These are phyloP conservation scores for Microthlaspi erraticum DNA, from an alignment of 345 rosid species.

Conservation along the genomic window DNA sequence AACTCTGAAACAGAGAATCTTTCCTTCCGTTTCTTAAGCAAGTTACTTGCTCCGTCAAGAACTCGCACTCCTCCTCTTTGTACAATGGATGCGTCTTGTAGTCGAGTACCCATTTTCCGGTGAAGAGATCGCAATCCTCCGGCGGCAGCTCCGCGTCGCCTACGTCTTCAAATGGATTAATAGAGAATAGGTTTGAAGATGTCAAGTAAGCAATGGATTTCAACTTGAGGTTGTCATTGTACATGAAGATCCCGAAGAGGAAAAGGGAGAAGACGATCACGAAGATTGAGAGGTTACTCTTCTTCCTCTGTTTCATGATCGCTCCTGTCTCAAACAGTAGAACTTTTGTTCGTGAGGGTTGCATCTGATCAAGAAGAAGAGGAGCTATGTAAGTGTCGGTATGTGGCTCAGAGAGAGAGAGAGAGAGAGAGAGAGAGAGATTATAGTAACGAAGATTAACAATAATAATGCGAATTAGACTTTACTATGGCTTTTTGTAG, in stretches of 20 bases:
- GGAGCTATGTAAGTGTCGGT: conserved; percentile 32
- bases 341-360: conserved; percentile 49
- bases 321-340: conserved; percentile 48
- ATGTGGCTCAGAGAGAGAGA: conserved; percentile 23
- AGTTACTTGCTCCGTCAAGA: conserved; percentile 81
- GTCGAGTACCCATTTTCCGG: conserved; percentile 83
- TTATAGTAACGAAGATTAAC: background rate
- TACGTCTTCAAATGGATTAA: conserved; percentile 41
- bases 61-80: conserved; percentile 82
- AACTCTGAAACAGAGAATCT: conserved; percentile 79
- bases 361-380: conserved; percentile 46
- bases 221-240: conserved; percentile 71
- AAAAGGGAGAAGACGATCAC: conserved; percentile 59
- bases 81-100: conserved; percentile 71
- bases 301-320: conserved; percentile 69
- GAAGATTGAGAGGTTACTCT: conserved; percentile 69
- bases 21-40: conserved; percentile 92
- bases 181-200: conserved; percentile 54
- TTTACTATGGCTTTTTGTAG: background rate
- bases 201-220: conserved; percentile 74
- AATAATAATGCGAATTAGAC: background rate
- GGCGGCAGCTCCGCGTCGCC: conserved; percentile 74
- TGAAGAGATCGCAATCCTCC: conserved; percentile 80
- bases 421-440: conserved; percentile 2
- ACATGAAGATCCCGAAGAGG: conserved; percentile 69